Conservation (phyloP, 208 protist species). For the Porcisia deanei region DNA sequence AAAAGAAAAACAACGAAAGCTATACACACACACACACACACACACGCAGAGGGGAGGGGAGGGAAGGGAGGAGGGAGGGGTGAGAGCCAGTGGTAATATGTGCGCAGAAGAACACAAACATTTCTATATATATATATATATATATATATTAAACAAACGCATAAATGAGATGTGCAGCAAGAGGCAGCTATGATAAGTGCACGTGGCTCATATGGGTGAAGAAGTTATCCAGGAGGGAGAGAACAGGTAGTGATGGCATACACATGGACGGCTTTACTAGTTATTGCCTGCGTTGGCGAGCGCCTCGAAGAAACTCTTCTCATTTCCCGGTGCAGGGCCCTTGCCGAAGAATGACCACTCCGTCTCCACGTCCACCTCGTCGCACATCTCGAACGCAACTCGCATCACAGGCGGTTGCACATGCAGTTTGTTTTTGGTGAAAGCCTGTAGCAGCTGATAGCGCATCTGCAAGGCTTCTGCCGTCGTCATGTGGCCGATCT, state of each 20-base stretch:
- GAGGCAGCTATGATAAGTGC: no score
- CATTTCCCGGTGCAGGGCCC: conserved; percentile 82
- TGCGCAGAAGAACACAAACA: no score
- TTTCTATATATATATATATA: no score
- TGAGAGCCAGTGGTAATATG: no score
- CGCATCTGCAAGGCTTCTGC: conserved; percentile 63
- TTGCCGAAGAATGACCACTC: conserved; percentile 81
- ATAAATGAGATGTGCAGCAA: no score
- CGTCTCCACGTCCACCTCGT: conserved; percentile 84
- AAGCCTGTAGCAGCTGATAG: conserved; percentile 74
- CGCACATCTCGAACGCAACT: conserved; percentile 88
- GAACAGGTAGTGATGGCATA: neutral
- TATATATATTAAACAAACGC: no score
- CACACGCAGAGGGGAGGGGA: neutral
- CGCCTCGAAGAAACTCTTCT: conserved; percentile 77
- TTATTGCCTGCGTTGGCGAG: conserved; percentile 44
- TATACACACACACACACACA: neutral
- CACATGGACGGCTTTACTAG: neutral
- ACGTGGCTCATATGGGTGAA: neutral
- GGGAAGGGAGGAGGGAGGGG: no score
- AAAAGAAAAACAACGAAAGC: no score
- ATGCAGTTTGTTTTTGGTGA: conserved; percentile 61
- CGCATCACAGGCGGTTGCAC: conserved; percentile 64
- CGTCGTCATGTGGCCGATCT: conserved; percentile 46
- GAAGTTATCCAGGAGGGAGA: neutral